Conservation (phyloP, 768 basidiomycete species). For the Cytidiella melzeri region DNA sequence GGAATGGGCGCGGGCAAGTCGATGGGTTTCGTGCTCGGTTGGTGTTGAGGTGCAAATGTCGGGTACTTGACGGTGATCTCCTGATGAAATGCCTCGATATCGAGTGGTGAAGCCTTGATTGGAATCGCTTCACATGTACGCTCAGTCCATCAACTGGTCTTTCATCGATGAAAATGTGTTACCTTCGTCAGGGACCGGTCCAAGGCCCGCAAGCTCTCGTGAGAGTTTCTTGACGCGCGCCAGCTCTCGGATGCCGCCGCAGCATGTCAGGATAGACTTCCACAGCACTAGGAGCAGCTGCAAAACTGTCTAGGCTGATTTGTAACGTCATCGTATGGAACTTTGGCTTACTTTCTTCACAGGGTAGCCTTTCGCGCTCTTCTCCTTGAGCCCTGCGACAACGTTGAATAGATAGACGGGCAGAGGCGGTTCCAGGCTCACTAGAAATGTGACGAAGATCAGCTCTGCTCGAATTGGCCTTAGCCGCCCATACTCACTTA, state of each 20-base stretch:
- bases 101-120: slow-evolving; percentile 87
- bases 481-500: slow-evolving; percentile 59
- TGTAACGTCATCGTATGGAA: slow-evolving; percentile 8
- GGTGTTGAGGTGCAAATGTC: slow-evolving; percentile 52
- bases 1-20: slow-evolving; percentile 35
- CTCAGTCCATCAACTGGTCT: background rate
- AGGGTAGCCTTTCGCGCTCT: slow-evolving; percentile 92
- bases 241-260: slow-evolving; percentile 88
- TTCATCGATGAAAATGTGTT: slow-evolving; percentile 18
- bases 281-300: slow-evolving; percentile 90
- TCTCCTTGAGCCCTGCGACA: slow-evolving; percentile 86
- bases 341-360: slow-evolving; percentile 93
- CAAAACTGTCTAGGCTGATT: slow-evolving; percentile 9
- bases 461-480: slow-evolving; percentile 9
- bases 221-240: slow-evolving; percentile 77
- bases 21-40: background rate
- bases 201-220: slow-evolving; percentile 78
- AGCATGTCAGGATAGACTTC: slow-evolving; percentile 89
- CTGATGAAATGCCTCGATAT: slow-evolving; percentile 82
- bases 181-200: slow-evolving; percentile 43
- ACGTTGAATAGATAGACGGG: slow-evolving; percentile 90
- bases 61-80: slow-evolving; percentile 96
- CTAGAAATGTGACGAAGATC: slow-evolving; percentile 34
- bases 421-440: slow-evolving; percentile 92
- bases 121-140: slow-evolving; percentile 37